Evolutionary conservation across 352 stramenopile species (phyloP), one percentile per base, ranked within the genome.

Genomic region (Phytophthora fragariae): DNA sequence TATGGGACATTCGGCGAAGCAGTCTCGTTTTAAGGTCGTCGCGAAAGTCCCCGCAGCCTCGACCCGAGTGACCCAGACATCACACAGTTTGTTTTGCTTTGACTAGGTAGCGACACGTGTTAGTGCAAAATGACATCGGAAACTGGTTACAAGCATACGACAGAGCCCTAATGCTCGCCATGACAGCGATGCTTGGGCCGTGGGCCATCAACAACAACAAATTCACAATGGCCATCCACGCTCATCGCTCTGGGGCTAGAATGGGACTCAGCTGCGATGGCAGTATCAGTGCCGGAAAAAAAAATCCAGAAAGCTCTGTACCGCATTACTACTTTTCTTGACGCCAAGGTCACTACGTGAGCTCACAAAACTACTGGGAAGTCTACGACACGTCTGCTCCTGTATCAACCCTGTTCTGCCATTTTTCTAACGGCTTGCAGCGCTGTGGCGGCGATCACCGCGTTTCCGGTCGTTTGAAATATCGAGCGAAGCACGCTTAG

Each of bases 291-390:
- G 66, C 62, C 72, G 1, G 6, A 29, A 1, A 2, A 1, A 9
- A 79, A 75, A 52, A 67, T 75, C 19, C 11, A 24, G 1, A 78
- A 75, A 44, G 61, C 65, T 0, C 41, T 31, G 2, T 0, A 15
- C 8, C 49, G 60, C 12, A 39, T 62, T 5, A 3, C 33, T 9
- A 7, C 6, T 3, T 3, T 69, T 19, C 50, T 19, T 5, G 27
- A 9, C 12, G 47, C 8, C 17, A 39, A 14, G 41, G 6, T 21
- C 39, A 6, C 24, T 27, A 62, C 21, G 17, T 5, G 37, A 12
- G 19, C 24, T 10, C 46, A 8, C 19, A 15, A 53, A 46, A 19
- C 17, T 55, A 21, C 57, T 64, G 5, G 57, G 57, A 8, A 56
- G 39, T 27, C 31, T 62, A 7, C 24, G 63, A 17, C 39, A 63